These are phyloP conservation scores for Pseudognaphalium luteoalbum DNA, from an alignment of 129 eudicot genomes.

Conservation along the genomic window DNA sequence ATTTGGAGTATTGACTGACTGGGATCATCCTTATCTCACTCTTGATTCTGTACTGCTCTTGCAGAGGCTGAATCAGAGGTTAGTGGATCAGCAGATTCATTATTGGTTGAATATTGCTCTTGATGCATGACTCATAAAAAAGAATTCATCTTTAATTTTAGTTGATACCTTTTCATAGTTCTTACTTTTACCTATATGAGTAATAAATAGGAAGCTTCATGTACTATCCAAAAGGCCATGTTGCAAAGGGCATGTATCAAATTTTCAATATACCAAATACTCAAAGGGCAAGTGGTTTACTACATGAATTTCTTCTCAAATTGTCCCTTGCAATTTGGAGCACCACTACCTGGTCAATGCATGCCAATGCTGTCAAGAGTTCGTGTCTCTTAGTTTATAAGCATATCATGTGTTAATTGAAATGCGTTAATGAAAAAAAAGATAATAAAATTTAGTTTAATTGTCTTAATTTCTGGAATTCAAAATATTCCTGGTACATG, in stretches of 20 bases:
- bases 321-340: constrained; percentile 92
- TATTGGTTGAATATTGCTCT: neutral
- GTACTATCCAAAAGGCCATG: constrained; percentile 95
- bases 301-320: constrained; percentile 67
- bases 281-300: constrained; percentile 47
- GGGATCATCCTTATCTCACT: constrained; percentile 95
- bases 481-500: no score
- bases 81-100: constrained; percentile 18
- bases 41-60: constrained; percentile 95
- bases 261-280: constrained; percentile 57
- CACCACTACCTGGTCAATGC: constrained; percentile 99
- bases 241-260: constrained; percentile 92
- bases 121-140: neutral
- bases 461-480: no score
- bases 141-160: constrained; percentile 5
- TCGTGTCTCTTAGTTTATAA: neutral
- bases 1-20: constrained; percentile 93
- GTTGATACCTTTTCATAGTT: neutral
- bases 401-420: neutral
- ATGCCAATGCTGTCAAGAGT: constrained; percentile 86
- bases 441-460: no score
- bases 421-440: no score
- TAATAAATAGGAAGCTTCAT: constrained; percentile 22
- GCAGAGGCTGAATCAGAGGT: constrained; percentile 99
- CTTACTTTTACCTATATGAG: constrained; percentile 7